phyloP scores from a whole-genome alignment of 345 rosid genomes.

The Noccaea bulbosa region DNA sequence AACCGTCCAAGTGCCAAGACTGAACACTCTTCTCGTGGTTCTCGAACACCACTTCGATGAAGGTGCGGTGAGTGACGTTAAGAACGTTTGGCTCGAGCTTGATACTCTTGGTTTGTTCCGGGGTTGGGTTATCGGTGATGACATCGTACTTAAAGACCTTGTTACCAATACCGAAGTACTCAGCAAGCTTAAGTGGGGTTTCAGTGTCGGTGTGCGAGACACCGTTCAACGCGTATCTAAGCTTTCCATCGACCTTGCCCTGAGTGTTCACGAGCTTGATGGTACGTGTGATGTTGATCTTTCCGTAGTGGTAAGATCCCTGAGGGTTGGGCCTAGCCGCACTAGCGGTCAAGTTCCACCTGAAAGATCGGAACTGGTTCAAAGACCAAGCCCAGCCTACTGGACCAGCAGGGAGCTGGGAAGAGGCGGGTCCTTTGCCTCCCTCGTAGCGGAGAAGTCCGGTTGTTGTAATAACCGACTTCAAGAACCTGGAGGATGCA shows the following conservation, averaged over 20 bases:
- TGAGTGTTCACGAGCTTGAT: constrained; percentile 61
- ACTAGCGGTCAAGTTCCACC: constrained; percentile 80
- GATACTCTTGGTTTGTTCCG: constrained; percentile 32
- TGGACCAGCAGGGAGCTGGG: constrained; percentile 55
- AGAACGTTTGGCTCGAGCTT: constrained; percentile 51
- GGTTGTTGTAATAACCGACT: constrained; percentile 41
- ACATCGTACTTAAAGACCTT: constrained; percentile 61
- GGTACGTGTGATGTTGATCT: constrained; percentile 67
- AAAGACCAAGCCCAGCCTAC: constrained; percentile 78
- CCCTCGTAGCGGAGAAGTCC: constrained; percentile 57
- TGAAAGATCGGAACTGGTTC: constrained; percentile 72
- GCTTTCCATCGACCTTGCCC: constrained; percentile 51
- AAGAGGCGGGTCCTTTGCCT: constrained; percentile 53
- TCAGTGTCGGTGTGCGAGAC: constrained; percentile 57
- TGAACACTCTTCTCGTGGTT: constrained; percentile 74
- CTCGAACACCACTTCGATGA: constrained; percentile 79
- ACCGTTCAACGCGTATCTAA: constrained; percentile 67
- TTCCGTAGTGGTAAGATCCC: constrained; percentile 78
- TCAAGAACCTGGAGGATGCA: constrained; percentile 67
- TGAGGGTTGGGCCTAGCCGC: constrained; percentile 92
- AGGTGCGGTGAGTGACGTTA: constrained; percentile 68
- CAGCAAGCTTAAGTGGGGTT: constrained; percentile 73
- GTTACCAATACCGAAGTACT: constrained; percentile 55
- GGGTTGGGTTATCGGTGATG: constrained; percentile 53
- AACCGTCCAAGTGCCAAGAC: constrained; percentile 73